These are phyloP conservation scores for Furcasterigmium sp. DNA, from an alignment of 2,329 filamentous ascomycete species.

Conservation along the genomic window DNA sequence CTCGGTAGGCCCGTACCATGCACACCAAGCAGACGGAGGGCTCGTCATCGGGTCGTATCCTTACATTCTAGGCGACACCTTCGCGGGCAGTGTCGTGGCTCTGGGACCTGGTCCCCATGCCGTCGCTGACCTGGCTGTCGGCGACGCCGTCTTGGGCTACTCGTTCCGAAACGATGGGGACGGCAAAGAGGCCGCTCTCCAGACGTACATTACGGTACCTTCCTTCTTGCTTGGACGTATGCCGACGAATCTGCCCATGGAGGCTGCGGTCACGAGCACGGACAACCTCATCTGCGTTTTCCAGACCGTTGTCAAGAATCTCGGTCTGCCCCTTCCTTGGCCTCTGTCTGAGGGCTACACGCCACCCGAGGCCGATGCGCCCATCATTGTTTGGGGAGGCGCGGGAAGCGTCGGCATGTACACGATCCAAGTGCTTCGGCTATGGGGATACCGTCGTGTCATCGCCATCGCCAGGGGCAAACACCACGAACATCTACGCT, in stretches of 20 bases:
- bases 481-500: constrained; percentile 37
- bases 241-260: constrained; percentile 31
- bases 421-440: constrained; percentile 41
- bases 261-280: constrained; percentile 47
- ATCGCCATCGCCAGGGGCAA: constrained; percentile 39
- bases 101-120: constrained; percentile 30
- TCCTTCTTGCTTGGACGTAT: constrained; percentile 43
- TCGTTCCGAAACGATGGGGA: constrained; percentile 38
- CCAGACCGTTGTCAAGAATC: constrained; percentile 43
- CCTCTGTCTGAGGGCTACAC: constrained; percentile 39
- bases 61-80: constrained; percentile 43
- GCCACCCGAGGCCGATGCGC: constrained; percentile 26
- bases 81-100: constrained; percentile 47
- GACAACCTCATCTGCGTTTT: constrained; percentile 57
- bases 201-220: constrained; percentile 48
- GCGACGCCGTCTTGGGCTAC: constrained; percentile 53
- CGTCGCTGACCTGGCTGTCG: constrained; percentile 33
- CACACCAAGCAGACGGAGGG: constrained; percentile 57
- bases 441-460: constrained; percentile 48
- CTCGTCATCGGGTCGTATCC: constrained; percentile 44
- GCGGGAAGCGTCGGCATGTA: constrained; percentile 46
- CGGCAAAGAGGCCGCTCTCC: constrained; percentile 44
- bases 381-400: constrained; percentile 47
- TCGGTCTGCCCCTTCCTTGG: constrained; percentile 51
- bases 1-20: constrained; percentile 54